These are phyloP conservation scores for Ophiostoma australiae DNA, from an alignment of 2,329 filamentous ascomycete species.

Conservation along the genomic window DNA sequence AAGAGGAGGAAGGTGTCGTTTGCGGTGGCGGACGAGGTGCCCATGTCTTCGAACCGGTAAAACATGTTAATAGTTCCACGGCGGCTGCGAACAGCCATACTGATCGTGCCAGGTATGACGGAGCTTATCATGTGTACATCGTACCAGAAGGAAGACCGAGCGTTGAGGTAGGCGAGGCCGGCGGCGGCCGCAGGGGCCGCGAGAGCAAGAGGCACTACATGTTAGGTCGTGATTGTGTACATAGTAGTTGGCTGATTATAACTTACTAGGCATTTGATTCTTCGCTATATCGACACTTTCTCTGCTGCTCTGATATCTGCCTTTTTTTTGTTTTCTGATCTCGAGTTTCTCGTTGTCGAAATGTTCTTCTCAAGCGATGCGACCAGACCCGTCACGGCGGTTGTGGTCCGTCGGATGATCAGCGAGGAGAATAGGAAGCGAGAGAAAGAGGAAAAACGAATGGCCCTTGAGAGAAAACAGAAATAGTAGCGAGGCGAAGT, in stretches of 20 bases:
- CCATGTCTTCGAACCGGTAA: constrained; percentile 66
- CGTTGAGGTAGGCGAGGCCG: constrained; percentile 72
- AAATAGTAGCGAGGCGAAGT: not conserved
- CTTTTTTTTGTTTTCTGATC: not conserved
- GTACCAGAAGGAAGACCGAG: constrained; percentile 60
- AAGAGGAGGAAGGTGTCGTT: constrained; percentile 60
- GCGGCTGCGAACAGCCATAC: constrained; percentile 45
- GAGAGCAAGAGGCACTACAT: constrained; percentile 48
- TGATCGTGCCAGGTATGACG: constrained; percentile 44
- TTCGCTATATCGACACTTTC: not conserved
- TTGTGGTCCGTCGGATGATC: not conserved
- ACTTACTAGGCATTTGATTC: constrained; percentile 9
- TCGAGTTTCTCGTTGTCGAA: not conserved
- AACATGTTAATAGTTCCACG: constrained; percentile 65
- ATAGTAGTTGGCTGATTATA: not conserved
- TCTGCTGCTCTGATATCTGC: not conserved
- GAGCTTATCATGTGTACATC: constrained; percentile 59
- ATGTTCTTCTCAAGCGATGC: not conserved
- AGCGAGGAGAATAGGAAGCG: not conserved
- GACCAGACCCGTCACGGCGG: not conserved
- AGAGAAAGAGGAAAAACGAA: not conserved
- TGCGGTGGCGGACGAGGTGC: constrained; percentile 48
- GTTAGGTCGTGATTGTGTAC: not conserved
- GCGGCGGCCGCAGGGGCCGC: constrained; percentile 60
- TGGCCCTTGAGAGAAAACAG: not conserved